These are phyloP conservation scores for Magnusiomyces fungicola DNA, from an alignment of 1,139 yeast species.

Conservation along the genomic window DNA sequence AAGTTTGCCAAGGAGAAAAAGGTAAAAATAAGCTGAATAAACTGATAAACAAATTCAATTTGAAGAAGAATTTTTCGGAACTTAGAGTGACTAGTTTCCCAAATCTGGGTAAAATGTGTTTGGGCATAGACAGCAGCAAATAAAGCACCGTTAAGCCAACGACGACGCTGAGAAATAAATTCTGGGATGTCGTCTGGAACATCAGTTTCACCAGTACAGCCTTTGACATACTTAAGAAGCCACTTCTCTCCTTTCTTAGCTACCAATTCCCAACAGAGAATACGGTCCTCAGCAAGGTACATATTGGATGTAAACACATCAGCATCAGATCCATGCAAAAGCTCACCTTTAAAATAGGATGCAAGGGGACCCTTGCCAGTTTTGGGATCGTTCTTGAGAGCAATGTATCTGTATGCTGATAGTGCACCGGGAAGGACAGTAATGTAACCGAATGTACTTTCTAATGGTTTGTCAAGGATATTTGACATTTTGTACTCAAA, in stretches of 20 bases:
- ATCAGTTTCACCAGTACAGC: conserved; percentile 95
- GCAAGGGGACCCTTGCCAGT: conserved; percentile 91
- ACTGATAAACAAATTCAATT: conserved; percentile 77
- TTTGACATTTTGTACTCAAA: conserved; percentile 96
- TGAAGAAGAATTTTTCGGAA: conserved; percentile 72
- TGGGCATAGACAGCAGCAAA: conserved; percentile 92
- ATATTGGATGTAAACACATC: conserved; percentile 93
- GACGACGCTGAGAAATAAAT: conserved; percentile 87
- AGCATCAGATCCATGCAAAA: conserved; percentile 46
- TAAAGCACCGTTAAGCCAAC: conserved; percentile 97
- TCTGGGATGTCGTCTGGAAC: conserved; percentile 90
- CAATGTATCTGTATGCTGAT: conserved; percentile 88
- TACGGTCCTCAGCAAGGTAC: conserved; percentile 97
- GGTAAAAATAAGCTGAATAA: conserved; percentile 66
- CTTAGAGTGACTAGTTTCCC: conserved; percentile 79
- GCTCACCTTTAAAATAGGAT: conserved; percentile 87
- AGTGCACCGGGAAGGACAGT: conserved; percentile 94
- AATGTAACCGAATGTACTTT: conserved; percentile 87
- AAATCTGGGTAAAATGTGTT: conserved; percentile 67
- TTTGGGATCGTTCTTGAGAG: conserved; percentile 64
- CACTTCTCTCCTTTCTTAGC: conserved; percentile 82
- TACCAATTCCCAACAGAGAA: conserved; percentile 93
- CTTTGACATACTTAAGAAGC: conserved; percentile 88
- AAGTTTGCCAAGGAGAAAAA: conserved; percentile 89
- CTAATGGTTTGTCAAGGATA: conserved; percentile 90